Percentiles rank a stretch among this genome's conserved stretches.
Evolutionary conservation across 2,329 filamentous ascomycete species (phyloP).

Genomic region (Phyllosticta citriasiana): DNA sequence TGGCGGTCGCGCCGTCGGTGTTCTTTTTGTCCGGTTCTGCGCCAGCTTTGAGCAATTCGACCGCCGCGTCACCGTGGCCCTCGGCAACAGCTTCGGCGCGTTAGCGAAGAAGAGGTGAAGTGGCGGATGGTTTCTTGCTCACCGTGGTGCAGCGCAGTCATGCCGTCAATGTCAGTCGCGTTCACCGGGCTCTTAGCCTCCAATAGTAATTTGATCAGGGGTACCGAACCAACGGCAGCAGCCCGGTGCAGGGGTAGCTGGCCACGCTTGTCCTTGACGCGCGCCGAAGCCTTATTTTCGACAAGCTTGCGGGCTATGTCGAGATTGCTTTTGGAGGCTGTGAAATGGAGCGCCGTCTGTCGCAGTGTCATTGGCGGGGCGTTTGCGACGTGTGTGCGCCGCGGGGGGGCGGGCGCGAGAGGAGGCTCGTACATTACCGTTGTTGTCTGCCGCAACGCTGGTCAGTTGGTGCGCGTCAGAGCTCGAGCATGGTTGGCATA

Average conservation of each 20-base stretch:
- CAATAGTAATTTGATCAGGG: constrained; percentile 72
- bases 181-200: constrained; percentile 72
- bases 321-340: constrained; percentile 80
- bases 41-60: constrained; percentile 73
- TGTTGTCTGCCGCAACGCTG: constrained; percentile 42
- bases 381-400: constrained; percentile 2
- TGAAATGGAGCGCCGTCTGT: constrained; percentile 82
- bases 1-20: constrained; percentile 55
- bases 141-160: constrained; percentile 79
- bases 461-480: background rate
- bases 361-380: background rate
- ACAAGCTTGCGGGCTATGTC: constrained; percentile 73
- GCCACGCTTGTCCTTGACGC: constrained; percentile 76
- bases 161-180: constrained; percentile 69
- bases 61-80: constrained; percentile 67
- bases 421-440: constrained; percentile 46
- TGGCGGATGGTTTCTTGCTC: background rate
- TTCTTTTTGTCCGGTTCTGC: constrained; percentile 75
- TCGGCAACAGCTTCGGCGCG: constrained; percentile 52
- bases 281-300: constrained; percentile 61
- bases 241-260: constrained; percentile 87
- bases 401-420: constrained; percentile 8
- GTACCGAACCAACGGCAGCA: constrained; percentile 79
- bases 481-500: constrained; percentile 22
- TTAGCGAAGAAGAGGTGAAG: background rate